phyloP scores from a whole-genome alignment of 179 eudicot species.

The Patellifolia procumbens region DNA sequence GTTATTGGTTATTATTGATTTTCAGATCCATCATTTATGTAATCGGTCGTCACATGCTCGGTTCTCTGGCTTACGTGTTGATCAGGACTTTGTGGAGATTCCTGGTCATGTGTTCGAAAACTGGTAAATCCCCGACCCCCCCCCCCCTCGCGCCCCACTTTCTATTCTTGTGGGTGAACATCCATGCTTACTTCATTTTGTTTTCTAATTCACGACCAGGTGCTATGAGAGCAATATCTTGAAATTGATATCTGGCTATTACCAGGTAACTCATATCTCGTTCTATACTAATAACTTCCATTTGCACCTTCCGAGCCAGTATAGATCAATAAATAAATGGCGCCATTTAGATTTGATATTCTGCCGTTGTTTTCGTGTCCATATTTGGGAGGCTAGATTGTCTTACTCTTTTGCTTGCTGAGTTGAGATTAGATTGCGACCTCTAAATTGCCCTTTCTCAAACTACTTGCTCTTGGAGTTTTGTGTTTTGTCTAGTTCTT shows the following conservation, averaged over 20 bases:
- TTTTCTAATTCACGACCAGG: constrained; percentile 43
- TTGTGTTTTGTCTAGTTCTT: neutral
- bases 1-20: constrained; percentile 24
- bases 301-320: neutral
- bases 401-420: neutral
- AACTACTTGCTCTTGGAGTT: neutral
- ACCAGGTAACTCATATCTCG: constrained; percentile 58
- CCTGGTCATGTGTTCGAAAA: constrained; percentile 86
- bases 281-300: neutral
- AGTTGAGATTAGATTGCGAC: neutral
- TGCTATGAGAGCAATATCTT: constrained; percentile 75
- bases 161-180: neutral
- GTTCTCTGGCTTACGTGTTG: constrained; percentile 89
- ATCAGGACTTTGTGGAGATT: constrained; percentile 91
- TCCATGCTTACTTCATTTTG: constrained; percentile 11
- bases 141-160: too few species aligned
- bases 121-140: constrained; percentile 46
- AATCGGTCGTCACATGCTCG: constrained; percentile 78
- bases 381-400: neutral
- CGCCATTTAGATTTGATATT: neutral
- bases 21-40: constrained; percentile 86
- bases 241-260: constrained; percentile 84
- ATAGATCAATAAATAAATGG: neutral
- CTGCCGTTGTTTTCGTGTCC: neutral
- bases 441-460: neutral